phyloP scores from a whole-genome alignment of 2,329 filamentous ascomycete species.

The Colletotrichum sansevieriae region DNA sequence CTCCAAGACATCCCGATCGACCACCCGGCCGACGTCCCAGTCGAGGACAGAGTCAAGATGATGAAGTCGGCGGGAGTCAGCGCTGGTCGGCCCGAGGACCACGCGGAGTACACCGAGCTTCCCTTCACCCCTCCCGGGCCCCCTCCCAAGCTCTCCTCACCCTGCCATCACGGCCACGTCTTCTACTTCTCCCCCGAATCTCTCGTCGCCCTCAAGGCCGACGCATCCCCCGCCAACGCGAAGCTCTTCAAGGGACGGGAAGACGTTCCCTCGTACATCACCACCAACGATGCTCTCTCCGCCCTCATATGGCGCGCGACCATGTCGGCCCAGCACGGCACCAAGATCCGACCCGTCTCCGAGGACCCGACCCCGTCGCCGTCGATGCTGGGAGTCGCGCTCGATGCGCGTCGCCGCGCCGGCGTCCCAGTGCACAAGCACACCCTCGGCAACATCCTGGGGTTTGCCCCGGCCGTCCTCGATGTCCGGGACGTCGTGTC shows the following conservation, averaged over 20 bases:
- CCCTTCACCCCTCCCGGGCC: constrained; percentile 47
- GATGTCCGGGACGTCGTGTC: constrained; percentile 48
- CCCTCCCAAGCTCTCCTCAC: constrained; percentile 51
- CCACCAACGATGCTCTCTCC: constrained; percentile 44
- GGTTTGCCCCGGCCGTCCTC: constrained; percentile 50
- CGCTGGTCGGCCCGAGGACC: constrained; percentile 47
- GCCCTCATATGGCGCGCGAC: constrained; percentile 37
- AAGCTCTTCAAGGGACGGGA: constrained; percentile 43
- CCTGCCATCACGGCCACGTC: constrained; percentile 49
- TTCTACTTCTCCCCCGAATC: constrained; percentile 50
- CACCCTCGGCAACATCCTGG: constrained; percentile 55
- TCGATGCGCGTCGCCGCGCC: constrained; percentile 53
- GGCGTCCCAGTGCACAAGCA: constrained; percentile 51
- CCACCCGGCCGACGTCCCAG: constrained; percentile 45
- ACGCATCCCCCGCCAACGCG: constrained; percentile 49
- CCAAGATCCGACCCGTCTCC: background rate
- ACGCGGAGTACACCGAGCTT: constrained; percentile 50
- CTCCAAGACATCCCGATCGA: constrained; percentile 46
- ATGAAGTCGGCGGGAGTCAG: constrained; percentile 49
- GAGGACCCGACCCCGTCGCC: constrained; percentile 45
- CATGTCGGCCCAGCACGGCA: constrained; percentile 26
- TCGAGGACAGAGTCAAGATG: constrained; percentile 47
- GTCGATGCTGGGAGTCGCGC: constrained; percentile 54
- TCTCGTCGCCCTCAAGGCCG: constrained; percentile 48
- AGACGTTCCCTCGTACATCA: constrained; percentile 45